Base-by-base conservation (phyloP, 495 filamentous ascomycete species). In the Penicillium canariense region DNA sequence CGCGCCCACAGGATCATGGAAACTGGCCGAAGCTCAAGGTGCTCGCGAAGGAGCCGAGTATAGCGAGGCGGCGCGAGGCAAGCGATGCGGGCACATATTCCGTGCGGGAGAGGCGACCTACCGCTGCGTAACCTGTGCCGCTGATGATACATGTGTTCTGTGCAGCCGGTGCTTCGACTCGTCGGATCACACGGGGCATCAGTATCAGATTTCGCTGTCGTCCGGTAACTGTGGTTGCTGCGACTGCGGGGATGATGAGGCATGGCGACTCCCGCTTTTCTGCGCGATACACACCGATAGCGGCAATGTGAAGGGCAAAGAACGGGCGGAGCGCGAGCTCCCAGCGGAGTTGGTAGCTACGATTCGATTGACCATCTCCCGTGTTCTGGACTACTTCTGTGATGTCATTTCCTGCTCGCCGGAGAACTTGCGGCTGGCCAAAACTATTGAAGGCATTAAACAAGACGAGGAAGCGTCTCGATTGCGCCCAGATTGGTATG, bases 371-470 rank as follows among this genome's bases (percentile, higher is more conserved):
- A 97, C 95, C 3, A 86, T 98, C 57, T 82, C 87, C 0, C 82
- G 90, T 52, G 86, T 84, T 25, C 79, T 97, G 51, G 93, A 98
- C 70, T 98, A 96, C 68, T 83, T 97, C 49, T 95, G 90, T 69
- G 94, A 98, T 77, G 91, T 98, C 55, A 89, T 98, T 46, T 96
- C 94, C 2, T 98, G 94, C 70, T 94, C 95, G 5, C 95, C 95
- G 5, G 94, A 98, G 68, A 92, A 97, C 71, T 75, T 98, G 35
- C 84, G 94, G 32, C 78, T 96, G 49, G 78, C 83, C 1, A 98
- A 97, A 74, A 86, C 89, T 1, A 82, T 84, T 50, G 83, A 89
- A 52, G 85, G 80, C 8, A 94, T 98, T 46, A 73, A 81, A 53
- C 77, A 84, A 48, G 95, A 98, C 67, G 94, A 97, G 72, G 77